Evolutionary conservation across 176 grass and related monocot species (phyloP), one percentile per base, ranked within the genome.

Genomic region (Secale cereale): DNA sequence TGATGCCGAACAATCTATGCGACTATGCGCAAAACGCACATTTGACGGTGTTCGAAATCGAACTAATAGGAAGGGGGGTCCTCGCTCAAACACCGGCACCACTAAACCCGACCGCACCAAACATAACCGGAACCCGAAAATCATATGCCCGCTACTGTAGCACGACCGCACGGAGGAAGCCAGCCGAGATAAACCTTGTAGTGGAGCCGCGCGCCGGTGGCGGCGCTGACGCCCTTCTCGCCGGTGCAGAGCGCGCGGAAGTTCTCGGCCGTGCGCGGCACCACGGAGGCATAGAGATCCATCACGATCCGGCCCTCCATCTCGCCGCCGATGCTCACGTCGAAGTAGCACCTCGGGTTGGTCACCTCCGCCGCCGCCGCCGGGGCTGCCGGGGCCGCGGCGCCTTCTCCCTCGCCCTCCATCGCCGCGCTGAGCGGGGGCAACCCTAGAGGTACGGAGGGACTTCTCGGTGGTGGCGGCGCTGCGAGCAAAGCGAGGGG

Each of bases 171-270:
- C 25, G 50, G 71, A 26, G 20, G 22, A 17, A 33, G 54, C 2
- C 15, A 50, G 50, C 3, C 20, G 54, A 32, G 15, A 10, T 2
- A 20, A 37, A 95, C 96, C 93, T 95, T 95, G 87, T 92, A 94
- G 84, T 98, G 91, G 19, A 98, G 93, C 46, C 81, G 86, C 14
- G 78, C 81, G 31, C 89, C 93, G 57, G 89, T 95, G 64, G 48
- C 85, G 31, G 81, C 81, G 33, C 65, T 86, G 50, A 95, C 70
- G 66, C 91, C 93, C 83, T 91, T 95, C 91, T 98, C 91, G 50
- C 96, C 96, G 57, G 93, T 95, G 87, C 96, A 98, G 68, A 98
- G 96, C 61, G 86, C 91, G 83, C 96, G 94, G 78, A 98, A 98
- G 85, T 98, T 95, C 89, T 98, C 96, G 5, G 93, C 96, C 43